Evolutionary conservation across 768 basidiomycete species (phyloP).

Genomic region (Phylloporus scabripes): DNA sequence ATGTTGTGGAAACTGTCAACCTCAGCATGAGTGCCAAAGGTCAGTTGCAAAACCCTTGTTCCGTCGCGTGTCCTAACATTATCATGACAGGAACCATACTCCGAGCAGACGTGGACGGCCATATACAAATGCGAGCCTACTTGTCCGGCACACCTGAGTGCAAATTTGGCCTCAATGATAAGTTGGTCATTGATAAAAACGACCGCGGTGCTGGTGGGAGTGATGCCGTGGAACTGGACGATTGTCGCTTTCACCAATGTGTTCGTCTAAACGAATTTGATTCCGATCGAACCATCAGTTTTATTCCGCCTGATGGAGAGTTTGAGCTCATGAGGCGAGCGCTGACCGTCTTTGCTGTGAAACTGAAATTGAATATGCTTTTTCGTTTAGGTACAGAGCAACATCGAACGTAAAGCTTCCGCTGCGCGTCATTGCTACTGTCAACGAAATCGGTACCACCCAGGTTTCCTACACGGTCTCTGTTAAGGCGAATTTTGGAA

Average conservation of each 20-base stretch:
- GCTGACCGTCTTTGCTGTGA: background rate
- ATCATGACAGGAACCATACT: constrained; percentile 66
- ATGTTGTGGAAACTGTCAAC: constrained; percentile 96
- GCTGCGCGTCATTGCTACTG: constrained; percentile 80
- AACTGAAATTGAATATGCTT: constrained; percentile 1
- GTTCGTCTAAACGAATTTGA: constrained; percentile 95
- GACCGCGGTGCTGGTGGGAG: constrained; percentile 45
- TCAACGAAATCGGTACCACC: constrained; percentile 88
- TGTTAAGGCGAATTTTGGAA: constrained; percentile 83
- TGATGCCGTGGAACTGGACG: constrained; percentile 92
- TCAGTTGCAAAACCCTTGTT: background rate
- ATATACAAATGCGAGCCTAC: constrained; percentile 97
- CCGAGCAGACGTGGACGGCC: constrained; percentile 96
- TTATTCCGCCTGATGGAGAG: constrained; percentile 97
- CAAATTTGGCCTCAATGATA: constrained; percentile 98
- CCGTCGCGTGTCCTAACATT: background rate
- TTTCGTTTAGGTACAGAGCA: constrained; percentile 72
- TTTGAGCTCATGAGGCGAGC: constrained; percentile 95
- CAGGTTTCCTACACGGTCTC: constrained; percentile 89
- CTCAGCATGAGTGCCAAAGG: constrained; percentile 97
- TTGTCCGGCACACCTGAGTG: constrained; percentile 96
- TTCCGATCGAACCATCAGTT: constrained; percentile 88
- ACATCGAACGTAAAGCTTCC: constrained; percentile 97
- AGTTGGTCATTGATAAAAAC: constrained; percentile 89
- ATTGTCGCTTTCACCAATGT: constrained; percentile 98